Percentiles rank a stretch among this genome's conserved stretches.
Evolutionary conservation across 2,329 filamentous ascomycete genomes (phyloP).

Genomic region (Amesomyces nigricolor): DNA sequence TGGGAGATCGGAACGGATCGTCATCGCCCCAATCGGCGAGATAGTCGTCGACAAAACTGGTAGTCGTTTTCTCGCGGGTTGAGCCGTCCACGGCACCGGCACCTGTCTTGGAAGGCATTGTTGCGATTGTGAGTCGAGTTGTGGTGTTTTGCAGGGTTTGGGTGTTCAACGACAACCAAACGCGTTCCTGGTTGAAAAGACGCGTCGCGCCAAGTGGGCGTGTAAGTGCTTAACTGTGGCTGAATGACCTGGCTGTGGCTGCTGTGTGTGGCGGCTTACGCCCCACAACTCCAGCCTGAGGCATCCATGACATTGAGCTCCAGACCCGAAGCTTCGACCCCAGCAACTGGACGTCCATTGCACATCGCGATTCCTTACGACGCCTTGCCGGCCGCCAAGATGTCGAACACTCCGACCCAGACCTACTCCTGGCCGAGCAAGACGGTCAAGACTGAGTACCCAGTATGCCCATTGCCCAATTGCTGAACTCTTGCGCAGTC

Average conservation of each 20-base stretch:
- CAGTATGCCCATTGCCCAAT: slow-evolving; percentile 53
- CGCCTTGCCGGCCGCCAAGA: slow-evolving; percentile 30
- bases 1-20: slow-evolving; percentile 46
- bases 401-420: slow-evolving; percentile 36
- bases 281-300: slow-evolving; percentile 15
- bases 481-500: slow-evolving; percentile 6
- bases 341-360: slow-evolving; percentile 13
- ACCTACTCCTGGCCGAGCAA: slow-evolving; percentile 64
- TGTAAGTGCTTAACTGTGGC: slow-evolving; percentile 11
- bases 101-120: slow-evolving; percentile 29
- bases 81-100: slow-evolving; percentile 22
- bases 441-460: slow-evolving; percentile 75
- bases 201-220: slow-evolving; percentile 14
- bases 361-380: slow-evolving; percentile 22
- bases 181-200: slow-evolving; percentile 5
- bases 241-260: not conserved
- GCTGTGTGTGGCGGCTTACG: no score
- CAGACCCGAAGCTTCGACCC: slow-evolving; percentile 19
- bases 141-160: slow-evolving; percentile 38
- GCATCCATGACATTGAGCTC: slow-evolving; percentile 20
- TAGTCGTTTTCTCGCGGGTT: slow-evolving; percentile 34
- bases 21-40: slow-evolving; percentile 52
- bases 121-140: not conserved
- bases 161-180: not conserved
- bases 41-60: slow-evolving; percentile 71